Conservation (phyloP, 179 eudicot genomes). For the Beta corolliflora region DNA sequence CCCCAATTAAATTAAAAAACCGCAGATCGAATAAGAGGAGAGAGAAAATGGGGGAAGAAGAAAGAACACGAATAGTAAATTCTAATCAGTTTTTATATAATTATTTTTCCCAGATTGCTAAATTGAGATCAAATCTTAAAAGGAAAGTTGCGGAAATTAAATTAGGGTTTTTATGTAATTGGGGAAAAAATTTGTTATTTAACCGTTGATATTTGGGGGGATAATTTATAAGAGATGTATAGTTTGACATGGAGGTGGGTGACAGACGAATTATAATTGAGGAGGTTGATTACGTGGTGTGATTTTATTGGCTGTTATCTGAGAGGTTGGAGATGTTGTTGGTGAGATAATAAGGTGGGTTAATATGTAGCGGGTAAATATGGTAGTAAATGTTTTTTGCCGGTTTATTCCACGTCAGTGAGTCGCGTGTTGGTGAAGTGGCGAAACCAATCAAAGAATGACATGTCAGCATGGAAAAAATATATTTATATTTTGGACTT, state of each 20-base stretch:
- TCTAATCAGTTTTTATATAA: not conserved
- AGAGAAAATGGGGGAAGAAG: slow-evolving; percentile 13
- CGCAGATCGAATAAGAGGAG: slow-evolving; percentile 22
- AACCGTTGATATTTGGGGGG: not conserved
- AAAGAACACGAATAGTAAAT: not conserved
- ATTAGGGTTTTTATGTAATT: slow-evolving; percentile 11
- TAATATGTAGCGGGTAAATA: slow-evolving; percentile 3
- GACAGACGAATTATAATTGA: not conserved
- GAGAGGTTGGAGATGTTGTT: not conserved
- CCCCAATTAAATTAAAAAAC: slow-evolving; percentile 2
- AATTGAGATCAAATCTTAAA: slow-evolving; percentile 17
- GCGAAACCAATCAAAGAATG: slow-evolving; percentile 22
- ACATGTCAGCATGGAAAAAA: slow-evolving; percentile 19
- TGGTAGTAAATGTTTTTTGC: not conserved
- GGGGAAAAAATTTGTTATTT: slow-evolving; percentile 2
- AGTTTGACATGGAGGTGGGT: not conserved
- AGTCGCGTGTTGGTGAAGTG: slow-evolving; percentile 25
- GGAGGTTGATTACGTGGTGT: not conserved
- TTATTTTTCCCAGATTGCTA: not conserved
- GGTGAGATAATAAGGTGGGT: not conserved
- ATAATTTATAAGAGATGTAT: not conserved
- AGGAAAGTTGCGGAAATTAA: not conserved
- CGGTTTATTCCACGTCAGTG: slow-evolving; percentile 18
- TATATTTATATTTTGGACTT: not conserved
- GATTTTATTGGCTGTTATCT: not conserved